phyloP scores from a whole-genome alignment of 352 stramenopile species.

The Phytophthora agathidicida region DNA sequence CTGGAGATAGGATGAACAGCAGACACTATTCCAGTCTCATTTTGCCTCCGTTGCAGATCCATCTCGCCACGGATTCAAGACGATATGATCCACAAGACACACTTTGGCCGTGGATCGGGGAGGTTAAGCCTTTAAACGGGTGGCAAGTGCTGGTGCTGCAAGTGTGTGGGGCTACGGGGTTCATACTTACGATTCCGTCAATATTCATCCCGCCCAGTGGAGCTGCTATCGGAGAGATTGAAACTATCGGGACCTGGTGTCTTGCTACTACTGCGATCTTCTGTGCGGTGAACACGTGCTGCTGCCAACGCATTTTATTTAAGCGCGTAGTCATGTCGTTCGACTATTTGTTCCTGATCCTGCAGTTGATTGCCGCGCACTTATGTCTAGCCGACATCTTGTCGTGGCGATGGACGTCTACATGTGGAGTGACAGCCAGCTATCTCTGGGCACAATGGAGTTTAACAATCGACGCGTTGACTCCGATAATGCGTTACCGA shows the following conservation, averaged over 20 bases:
- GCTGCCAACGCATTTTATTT: slow-evolving; percentile 18
- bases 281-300: slow-evolving; percentile 7
- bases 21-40: slow-evolving; percentile 6
- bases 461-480: slow-evolving; percentile 25
- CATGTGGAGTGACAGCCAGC: slow-evolving; percentile 19
- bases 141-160: slow-evolving; percentile 24
- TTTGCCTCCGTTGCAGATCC: slow-evolving; percentile 26
- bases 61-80: slow-evolving; percentile 22
- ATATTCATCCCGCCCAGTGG: slow-evolving; percentile 13
- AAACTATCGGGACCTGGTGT: slow-evolving; percentile 8
- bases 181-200: slow-evolving; percentile 23
- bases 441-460: slow-evolving; percentile 21
- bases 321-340: slow-evolving; percentile 26
- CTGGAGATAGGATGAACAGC: not conserved
- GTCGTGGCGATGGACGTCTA: slow-evolving; percentile 24
- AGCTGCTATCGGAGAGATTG: not conserved
- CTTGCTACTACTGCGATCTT: slow-evolving; percentile 9
- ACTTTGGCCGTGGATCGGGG: slow-evolving; percentile 10
- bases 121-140: slow-evolving; percentile 3
- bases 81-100: slow-evolving; percentile 18
- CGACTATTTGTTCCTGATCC: slow-evolving; percentile 31
- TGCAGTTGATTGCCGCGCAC: slow-evolving; percentile 28
- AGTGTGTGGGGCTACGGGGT: slow-evolving; percentile 15
- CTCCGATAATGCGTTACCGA: slow-evolving; percentile 19
- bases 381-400: slow-evolving; percentile 34